Evolutionary conservation across 1,284 basidiomycete species (phyloP), one percentile per base, ranked within the genome.

Genomic region (Anthracocystis panici-leucophaei): DNA sequence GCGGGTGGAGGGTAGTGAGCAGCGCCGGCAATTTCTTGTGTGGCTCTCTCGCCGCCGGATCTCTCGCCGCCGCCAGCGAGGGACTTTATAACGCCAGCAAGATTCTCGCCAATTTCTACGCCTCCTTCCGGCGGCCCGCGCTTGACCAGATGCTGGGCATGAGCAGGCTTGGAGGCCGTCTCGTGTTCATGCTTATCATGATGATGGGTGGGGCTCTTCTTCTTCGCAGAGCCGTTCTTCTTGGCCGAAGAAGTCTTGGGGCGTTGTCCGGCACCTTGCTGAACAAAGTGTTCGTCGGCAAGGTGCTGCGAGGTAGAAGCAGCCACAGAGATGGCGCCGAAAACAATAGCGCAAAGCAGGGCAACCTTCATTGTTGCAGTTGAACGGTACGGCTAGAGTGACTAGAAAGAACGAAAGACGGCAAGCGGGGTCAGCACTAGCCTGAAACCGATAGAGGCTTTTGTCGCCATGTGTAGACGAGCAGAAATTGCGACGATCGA

Each of bases 291-390:
- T 16, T 59, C 52, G n/a, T 58, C 62, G 7, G 55, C 64, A 3
- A 66, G 23, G 3, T 42, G 21, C 14, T 45, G 51, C 29, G 65
- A 62, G 20, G 66, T 33, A 5, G 72, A 58, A n/a, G 65, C 72
- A n/a, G 72, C 65, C 8, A 50, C 72, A 10, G 72, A 62, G 52
- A 69, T 63, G 31, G 63, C 72, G 38, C 72, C 72, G 38, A 75
- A 75, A 12, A 75, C 72, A n/a, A 75, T 46, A 20, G 63, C 63
- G 44, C 21, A 62, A 42, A 75, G 59, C 7, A 69, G 48, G 18
- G 66, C 61, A 10, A 57, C 57, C 65, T 63, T 75, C 72, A 75
- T 75, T 27, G 38, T 31, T 44, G 31, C 23, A 10, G 45, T 18
- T 10, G 29, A 31, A 8, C 16, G 27, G 7, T 9, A 8, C 18